Conservation (phyloP, 2,329 filamentous ascomycete species). For the Canariomyces notabilis region DNA sequence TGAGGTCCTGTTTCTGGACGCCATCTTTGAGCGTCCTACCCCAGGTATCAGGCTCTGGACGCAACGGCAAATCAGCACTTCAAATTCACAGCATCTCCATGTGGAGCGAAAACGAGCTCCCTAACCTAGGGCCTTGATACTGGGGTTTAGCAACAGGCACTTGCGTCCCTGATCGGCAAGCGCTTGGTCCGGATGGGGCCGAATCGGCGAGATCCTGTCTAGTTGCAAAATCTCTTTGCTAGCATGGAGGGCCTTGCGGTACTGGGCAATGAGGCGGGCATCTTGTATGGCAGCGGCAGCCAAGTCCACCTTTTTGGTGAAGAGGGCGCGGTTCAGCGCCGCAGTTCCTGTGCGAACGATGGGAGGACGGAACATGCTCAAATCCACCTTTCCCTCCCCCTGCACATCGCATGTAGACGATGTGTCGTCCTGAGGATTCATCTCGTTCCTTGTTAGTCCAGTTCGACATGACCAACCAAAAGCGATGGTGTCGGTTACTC, state of each 20-base stretch:
- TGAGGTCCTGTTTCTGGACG: conserved; percentile 62
- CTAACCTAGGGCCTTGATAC: conserved; percentile 49
- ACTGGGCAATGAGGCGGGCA: conserved; percentile 66
- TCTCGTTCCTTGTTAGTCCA: conserved; percentile 5
- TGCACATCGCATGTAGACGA: background rate
- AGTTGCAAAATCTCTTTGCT: conserved; percentile 61
- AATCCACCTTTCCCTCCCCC: conserved; percentile 29
- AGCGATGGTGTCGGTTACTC: conserved; percentile 4
- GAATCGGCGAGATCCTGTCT: conserved; percentile 60
- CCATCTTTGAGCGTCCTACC: conserved; percentile 64
- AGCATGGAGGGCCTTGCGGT: conserved; percentile 60
- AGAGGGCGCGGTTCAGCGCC: conserved; percentile 76
- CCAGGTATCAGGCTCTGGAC: conserved; percentile 66
- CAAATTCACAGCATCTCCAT: background rate
- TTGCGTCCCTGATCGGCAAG: conserved; percentile 52
- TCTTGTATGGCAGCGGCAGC: conserved; percentile 75
- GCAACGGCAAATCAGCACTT: conserved; percentile 3
- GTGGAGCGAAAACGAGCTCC: conserved; percentile 9
- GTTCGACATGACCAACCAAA: background rate
- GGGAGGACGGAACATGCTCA: conserved; percentile 69
- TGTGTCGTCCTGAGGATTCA: background rate
- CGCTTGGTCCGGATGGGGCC: conserved; percentile 54
- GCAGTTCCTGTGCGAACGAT: conserved; percentile 69
- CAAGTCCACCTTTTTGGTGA: conserved; percentile 69
- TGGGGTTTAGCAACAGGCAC: conserved; percentile 55